Evolutionary conservation across 148 eudicot genomes (phyloP).

Genomic region (Spergularia marina): DNA sequence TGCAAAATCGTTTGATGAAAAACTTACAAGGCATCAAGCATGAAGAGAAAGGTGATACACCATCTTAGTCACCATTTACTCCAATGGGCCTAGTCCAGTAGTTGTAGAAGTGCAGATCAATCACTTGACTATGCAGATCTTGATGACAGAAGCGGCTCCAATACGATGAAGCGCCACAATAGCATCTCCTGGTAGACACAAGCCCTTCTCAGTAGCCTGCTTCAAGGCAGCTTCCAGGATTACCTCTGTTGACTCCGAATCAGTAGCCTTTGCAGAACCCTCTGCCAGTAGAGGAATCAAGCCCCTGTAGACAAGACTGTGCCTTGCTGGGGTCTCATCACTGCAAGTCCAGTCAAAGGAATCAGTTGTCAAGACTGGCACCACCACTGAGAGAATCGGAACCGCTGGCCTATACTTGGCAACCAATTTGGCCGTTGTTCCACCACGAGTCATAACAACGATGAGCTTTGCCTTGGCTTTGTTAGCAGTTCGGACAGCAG

Average conservation of each 20-base stretch:
- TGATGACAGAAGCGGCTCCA: constrained; percentile 82
- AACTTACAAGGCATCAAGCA: not conserved
- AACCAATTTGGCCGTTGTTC: constrained; percentile 76
- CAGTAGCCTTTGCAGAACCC: constrained; percentile 89
- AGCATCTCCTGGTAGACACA: constrained; percentile 68
- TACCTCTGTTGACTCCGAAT: constrained; percentile 84
- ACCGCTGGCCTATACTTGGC: constrained; percentile 82
- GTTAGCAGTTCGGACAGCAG: constrained; percentile 83
- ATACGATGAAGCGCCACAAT: constrained; percentile 80
- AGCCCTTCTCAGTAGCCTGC: constrained; percentile 53
- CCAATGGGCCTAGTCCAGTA: not conserved
- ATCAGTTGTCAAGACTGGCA: constrained; percentile 65
- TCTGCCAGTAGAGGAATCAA: constrained; percentile 78
- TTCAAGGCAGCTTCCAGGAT: constrained; percentile 72
- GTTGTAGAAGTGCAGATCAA: not conserved
- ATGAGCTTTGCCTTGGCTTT: constrained; percentile 81
- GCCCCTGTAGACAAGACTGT: constrained; percentile 64
- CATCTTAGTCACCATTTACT: constrained; percentile 14
- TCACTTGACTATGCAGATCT: constrained; percentile 78
- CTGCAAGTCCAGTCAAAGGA: constrained; percentile 69
- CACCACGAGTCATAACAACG: constrained; percentile 84
- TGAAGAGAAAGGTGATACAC: not conserved
- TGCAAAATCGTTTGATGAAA: not conserved
- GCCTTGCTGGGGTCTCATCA: constrained; percentile 76
- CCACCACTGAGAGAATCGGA: constrained; percentile 73